Evolutionary conservation across 2,329 filamentous ascomycete species (phyloP).

Genomic region (Berkeleyomyces basicola): DNA sequence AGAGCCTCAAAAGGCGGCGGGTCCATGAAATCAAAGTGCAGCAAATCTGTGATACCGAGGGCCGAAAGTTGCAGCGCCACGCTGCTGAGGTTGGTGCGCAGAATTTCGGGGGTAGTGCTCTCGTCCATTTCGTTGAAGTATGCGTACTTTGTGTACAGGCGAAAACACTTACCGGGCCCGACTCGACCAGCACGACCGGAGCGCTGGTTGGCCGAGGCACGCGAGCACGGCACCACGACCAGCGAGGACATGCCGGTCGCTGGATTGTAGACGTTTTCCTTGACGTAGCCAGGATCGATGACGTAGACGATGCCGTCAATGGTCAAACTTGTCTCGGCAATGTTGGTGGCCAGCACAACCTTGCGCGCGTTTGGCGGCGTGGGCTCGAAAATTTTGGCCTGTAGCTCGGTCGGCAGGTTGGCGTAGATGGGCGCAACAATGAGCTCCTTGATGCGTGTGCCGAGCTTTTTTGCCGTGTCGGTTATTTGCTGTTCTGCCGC

Average conservation of each 20-base stretch:
- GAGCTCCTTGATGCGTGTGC: slow-evolving; percentile 67
- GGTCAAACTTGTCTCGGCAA: slow-evolving; percentile 88
- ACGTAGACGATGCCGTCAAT: slow-evolving; percentile 95
- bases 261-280: slow-evolving; percentile 87
- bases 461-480: slow-evolving; percentile 75
- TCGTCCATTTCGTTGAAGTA: slow-evolving; percentile 93
- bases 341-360: slow-evolving; percentile 88
- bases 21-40: slow-evolving; percentile 95
- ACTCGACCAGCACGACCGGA: slow-evolving; percentile 87
- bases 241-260: slow-evolving; percentile 84
- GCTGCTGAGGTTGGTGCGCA: slow-evolving; percentile 71
- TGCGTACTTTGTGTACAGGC: slow-evolving; percentile 83
- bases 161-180: slow-evolving; percentile 80
- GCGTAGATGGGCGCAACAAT: slow-evolving; percentile 90
- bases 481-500: slow-evolving; percentile 67
- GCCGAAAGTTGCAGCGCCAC: slow-evolving; percentile 78
- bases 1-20: slow-evolving; percentile 78
- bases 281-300: slow-evolving; percentile 88
- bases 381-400: slow-evolving; percentile 87
- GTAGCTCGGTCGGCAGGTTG: slow-evolving; percentile 77
- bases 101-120: slow-evolving; percentile 81
- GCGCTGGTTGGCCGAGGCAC: slow-evolving; percentile 83
- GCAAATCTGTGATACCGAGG: slow-evolving; percentile 76
- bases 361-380: slow-evolving; percentile 75
- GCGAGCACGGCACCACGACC: slow-evolving; percentile 77